These are phyloP conservation scores for Periconia macrospinosa DNA, from an alignment of 2,329 filamentous ascomycete species.

Conservation along the genomic window DNA sequence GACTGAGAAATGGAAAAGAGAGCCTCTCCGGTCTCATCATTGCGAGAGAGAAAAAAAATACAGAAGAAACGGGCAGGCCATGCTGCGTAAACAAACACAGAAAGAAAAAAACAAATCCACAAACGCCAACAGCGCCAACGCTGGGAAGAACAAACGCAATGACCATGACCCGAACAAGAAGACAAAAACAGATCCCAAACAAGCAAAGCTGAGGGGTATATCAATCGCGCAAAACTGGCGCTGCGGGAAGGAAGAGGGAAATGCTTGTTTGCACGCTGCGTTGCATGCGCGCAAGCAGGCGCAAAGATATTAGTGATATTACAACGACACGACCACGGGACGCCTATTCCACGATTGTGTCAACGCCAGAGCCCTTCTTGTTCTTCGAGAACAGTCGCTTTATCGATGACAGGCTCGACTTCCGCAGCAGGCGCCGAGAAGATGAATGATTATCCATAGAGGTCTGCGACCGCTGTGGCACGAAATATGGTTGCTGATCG, in stretches of 20 bases:
- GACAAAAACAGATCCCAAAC: conserved; percentile 1
- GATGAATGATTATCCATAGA: conserved; percentile 28
- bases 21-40: conserved; percentile 19
- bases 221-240: conserved; percentile 23
- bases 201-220: conserved; percentile 33
- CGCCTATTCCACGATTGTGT: conserved; percentile 31
- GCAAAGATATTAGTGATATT: conserved; percentile 18
- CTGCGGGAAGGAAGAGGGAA: conserved; percentile 20
- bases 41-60: conserved; percentile 21
- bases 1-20: neutral
- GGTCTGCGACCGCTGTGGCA: conserved; percentile 30
- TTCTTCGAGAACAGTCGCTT: conserved; percentile 42
- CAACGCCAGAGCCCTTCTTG: conserved; percentile 29
- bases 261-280: conserved; percentile 6
- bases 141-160: conserved; percentile 11
- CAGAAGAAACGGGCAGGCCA: conserved; percentile 13
- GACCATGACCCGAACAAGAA: neutral
- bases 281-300: conserved; percentile 2
- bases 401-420: conserved; percentile 38
- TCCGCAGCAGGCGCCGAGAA: conserved; percentile 30
- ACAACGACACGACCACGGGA: conserved; percentile 6
- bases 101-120: conserved; percentile 7
- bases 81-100: neutral
- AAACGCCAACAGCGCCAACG: conserved; percentile 11
- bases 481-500: conserved; percentile 15